Base-by-base conservation (phyloP, 495 filamentous ascomycete species). In the Aspergillus taichungensis region DNA sequence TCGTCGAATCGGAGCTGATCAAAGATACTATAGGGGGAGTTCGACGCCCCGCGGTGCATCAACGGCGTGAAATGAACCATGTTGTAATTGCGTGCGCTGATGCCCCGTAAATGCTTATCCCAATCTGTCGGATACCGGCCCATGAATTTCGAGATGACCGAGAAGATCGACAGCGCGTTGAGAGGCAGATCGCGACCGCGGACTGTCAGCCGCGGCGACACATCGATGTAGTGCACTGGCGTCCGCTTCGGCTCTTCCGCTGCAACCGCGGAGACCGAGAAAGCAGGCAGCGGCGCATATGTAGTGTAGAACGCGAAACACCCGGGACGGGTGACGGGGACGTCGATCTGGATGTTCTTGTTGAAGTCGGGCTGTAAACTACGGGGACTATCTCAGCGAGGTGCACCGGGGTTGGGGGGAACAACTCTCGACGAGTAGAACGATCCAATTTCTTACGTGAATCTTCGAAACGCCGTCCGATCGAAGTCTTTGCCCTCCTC, bases 61-160 rank as follows among this genome's bases (percentile, higher is more conserved):
- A 97, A 69, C 6, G 94, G 94, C 5, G 94, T 95, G 59, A 97
- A 99, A 63, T 99, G 94, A 43, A 99, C 79, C 88, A 97, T 95
- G 63, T 99, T 99, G 68, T 99, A 99, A 6, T 88, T 88, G 31
- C 92, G 76, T 40, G 84, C 79, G 47, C 83, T 80, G 51, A 97
- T 92, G 34, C 92, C 92, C 49, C 77, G 71, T 42, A 97, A 74
- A 59, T 97, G 89, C 11, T 77, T 80, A 46, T 96, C 81, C 90
- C 90, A 99, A 48, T 89, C 83, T 2, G 72, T 69, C 1, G 92
- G 90, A 55, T 87, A 92, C 55, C 82, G 80, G 32, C 94, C 94
- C 85, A 99, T 91, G 72, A 95, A 95, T 65, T 97, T 99, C 44
- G 89, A 95, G 46, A 97, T 84, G 31, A 91, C 72, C n/a, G 94